phyloP scores from a whole-genome alignment of 2,329 filamentous ascomycete genomes.

The Cladosporium sp. region DNA sequence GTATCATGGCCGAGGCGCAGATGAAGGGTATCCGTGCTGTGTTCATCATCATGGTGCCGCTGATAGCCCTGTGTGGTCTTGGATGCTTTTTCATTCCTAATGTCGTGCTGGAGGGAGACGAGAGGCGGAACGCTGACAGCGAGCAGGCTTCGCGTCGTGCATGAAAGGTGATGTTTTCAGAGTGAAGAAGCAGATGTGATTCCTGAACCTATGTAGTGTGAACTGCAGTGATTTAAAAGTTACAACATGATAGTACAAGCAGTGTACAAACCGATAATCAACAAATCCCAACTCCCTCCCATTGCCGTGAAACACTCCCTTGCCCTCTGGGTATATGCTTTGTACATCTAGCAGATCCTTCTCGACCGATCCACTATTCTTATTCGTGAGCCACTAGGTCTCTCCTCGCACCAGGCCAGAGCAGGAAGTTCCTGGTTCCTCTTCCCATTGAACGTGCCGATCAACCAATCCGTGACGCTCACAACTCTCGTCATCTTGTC shows the following conservation, averaged over 20 bases:
- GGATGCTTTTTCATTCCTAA: conserved; percentile 9
- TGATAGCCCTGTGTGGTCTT: conserved; percentile 1
- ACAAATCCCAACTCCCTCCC: not conserved
- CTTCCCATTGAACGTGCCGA: conserved; percentile 66
- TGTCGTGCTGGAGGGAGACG: not conserved
- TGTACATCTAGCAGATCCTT: conserved; percentile 9
- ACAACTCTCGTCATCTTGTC: conserved; percentile 83
- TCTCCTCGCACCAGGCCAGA: conserved; percentile 37
- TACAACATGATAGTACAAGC: too few species aligned
- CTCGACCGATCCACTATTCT: conserved; percentile 15
- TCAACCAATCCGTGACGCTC: conserved; percentile 87
- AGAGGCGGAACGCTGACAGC: not conserved
- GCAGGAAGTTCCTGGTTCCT: conserved; percentile 39
- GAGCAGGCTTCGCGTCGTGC: not conserved
- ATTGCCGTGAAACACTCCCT: not conserved
- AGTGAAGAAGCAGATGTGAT: too few species aligned
- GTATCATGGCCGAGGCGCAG: not conserved
- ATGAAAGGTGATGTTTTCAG: not conserved
- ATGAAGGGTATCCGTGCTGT: conserved; percentile 10
- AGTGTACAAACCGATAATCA: conserved; percentile 1
- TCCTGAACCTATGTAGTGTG: too few species aligned
- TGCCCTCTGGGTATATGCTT: not conserved
- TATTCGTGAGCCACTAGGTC: conserved; percentile 15
- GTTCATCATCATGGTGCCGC: conserved; percentile 6
- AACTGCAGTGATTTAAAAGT: not conserved